These are phyloP conservation scores for Poterioochromonas sp. DNA, from an alignment of 352 stramenopile genomes.

Conservation along the genomic window DNA sequence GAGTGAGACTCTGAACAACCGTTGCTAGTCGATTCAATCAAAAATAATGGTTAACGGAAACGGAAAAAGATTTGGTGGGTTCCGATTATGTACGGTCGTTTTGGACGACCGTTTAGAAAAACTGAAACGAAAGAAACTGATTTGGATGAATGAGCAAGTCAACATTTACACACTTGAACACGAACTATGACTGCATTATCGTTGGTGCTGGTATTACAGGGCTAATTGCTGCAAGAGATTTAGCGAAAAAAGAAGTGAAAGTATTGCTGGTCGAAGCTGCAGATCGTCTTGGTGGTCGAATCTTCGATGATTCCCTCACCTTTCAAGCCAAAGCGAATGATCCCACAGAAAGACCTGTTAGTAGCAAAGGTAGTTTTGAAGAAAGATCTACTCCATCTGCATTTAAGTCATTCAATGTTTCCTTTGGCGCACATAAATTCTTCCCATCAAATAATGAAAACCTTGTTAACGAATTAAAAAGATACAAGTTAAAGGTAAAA, in stretches of 20 bases:
- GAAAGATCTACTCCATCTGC: not conserved
- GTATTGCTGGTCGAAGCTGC: not conserved
- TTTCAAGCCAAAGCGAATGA: not conserved
- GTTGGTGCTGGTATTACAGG: not conserved
- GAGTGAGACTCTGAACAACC: no score
- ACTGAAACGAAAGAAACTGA: no score
- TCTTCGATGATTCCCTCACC: not conserved
- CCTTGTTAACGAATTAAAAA: no score
- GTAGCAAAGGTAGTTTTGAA: not conserved
- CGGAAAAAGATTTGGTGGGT: no score
- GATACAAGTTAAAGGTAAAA: no score
- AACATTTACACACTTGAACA: not conserved
- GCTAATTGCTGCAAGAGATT: not conserved
- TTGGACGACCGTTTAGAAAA: no score
- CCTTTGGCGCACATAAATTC: not conserved
- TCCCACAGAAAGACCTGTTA: not conserved
- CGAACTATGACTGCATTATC: not conserved
- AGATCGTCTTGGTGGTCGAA: not conserved
- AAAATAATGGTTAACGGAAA: no score
- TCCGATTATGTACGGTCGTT: no score
- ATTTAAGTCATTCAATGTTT: not conserved
- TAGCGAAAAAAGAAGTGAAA: not conserved
- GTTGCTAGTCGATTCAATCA: no score
- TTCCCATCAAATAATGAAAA: no score
- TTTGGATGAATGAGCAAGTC: no score